Evolutionary conservation across 2,329 filamentous ascomycete genomes (phyloP).

Genomic region (Monilinia laxa): DNA sequence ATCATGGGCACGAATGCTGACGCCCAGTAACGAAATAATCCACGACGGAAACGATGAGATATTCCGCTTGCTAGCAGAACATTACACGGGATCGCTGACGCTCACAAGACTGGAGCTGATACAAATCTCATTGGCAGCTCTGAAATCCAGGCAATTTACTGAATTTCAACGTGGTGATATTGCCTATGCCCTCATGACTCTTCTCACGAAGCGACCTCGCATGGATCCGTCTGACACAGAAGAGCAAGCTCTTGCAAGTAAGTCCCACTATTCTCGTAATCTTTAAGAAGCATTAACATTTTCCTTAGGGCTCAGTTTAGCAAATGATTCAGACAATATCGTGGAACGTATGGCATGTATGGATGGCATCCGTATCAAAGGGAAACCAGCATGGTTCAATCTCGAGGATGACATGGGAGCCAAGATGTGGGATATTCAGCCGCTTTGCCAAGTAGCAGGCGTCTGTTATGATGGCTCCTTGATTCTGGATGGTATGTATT

Average conservation of each 20-base stretch:
- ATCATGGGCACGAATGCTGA: conserved; percentile 20
- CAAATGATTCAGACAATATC: conserved; percentile 40
- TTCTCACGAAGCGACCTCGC: conserved; percentile 37
- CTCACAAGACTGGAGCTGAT: conserved; percentile 23
- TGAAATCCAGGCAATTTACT: conserved; percentile 19
- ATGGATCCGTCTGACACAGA: conserved; percentile 35
- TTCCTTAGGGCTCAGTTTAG: conserved; percentile 34
- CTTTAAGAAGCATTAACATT: no score
- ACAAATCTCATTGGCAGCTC: conserved; percentile 17
- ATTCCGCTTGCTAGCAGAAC: conserved; percentile 22
- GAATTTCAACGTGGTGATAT: conserved; percentile 35
- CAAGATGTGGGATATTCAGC: conserved; percentile 41
- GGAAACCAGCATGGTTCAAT: conserved; percentile 30
- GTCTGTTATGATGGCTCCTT: conserved; percentile 39
- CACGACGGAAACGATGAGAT: conserved; percentile 22
- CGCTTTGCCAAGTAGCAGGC: conserved; percentile 40
- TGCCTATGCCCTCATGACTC: conserved; percentile 41
- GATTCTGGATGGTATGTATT: conserved; percentile 35
- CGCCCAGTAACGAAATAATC: background rate
- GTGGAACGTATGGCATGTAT: conserved; percentile 39
- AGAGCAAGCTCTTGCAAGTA: conserved; percentile 39
- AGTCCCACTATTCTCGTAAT: no score
- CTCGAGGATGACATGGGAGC: conserved; percentile 35
- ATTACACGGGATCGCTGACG: conserved; percentile 19
- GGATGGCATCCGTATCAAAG: conserved; percentile 15